phyloP scores from a whole-genome alignment of 2,329 filamentous ascomycete genomes.

The Beauveria sp. region DNA sequence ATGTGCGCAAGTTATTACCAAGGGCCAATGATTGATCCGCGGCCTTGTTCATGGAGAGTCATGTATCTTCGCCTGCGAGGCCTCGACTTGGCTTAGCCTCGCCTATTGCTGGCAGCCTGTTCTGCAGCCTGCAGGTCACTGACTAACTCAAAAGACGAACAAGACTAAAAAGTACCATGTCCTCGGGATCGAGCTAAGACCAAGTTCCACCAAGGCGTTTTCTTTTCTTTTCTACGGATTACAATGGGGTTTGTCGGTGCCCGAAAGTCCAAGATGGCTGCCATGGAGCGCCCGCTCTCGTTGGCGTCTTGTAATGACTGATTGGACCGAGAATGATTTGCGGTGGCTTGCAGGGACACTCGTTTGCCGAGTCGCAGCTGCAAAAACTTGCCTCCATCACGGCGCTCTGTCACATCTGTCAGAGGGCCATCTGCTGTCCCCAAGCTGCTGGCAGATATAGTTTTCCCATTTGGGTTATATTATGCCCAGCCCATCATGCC shows the following conservation, averaged over 20 bases:
- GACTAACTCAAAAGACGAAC: too few relatives aligned
- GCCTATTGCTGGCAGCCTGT: not conserved
- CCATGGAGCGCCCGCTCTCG: not conserved
- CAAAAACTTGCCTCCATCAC: not conserved
- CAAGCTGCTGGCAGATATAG: not conserved
- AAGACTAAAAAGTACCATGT: not conserved
- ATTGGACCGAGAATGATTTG: not conserved
- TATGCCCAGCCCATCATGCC: not conserved
- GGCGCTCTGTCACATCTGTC: not conserved
- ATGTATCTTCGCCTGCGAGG: slow-evolving; percentile 2
- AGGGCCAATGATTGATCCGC: not conserved
- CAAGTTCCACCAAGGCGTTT: not conserved
- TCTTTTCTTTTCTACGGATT: not conserved
- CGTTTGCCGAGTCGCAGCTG: not conserved
- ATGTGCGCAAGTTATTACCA: not conserved
- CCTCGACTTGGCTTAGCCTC: slow-evolving; percentile 6
- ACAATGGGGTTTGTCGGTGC: not conserved
- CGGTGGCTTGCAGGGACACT: slow-evolving; percentile 1
- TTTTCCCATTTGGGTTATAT: not conserved
- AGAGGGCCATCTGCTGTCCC: not conserved
- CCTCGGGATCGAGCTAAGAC: not conserved
- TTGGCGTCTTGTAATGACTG: not conserved
- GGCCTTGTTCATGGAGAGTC: not conserved
- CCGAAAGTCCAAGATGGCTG: not conserved
- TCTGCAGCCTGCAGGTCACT: not conserved